Evolutionary conservation across 2,329 filamentous ascomycete species (phyloP).

Genomic region (Sarocladiaceae sp.): DNA sequence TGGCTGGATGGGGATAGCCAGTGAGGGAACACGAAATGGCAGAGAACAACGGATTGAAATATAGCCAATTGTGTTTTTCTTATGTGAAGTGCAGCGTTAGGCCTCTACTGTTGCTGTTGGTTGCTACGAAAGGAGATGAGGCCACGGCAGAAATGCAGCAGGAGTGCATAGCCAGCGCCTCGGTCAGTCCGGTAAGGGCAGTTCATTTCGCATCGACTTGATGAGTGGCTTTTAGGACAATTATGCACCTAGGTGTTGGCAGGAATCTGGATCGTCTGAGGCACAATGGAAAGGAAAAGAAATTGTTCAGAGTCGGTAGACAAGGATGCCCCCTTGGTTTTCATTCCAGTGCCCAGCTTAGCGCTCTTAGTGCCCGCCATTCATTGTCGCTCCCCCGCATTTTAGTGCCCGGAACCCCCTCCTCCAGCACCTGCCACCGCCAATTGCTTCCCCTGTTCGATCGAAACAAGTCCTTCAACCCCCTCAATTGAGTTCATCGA

Average conservation of each 20-base stretch:
- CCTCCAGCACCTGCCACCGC: not conserved
- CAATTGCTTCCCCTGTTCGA: not conserved
- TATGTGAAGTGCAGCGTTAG: not conserved
- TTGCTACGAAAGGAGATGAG: not conserved
- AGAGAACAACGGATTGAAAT: not conserved
- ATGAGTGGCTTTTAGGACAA: too few relatives aligned
- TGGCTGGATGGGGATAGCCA: conserved; percentile 2
- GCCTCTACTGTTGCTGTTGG: not conserved
- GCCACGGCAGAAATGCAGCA: conserved; percentile 4
- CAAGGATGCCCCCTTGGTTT: too few relatives aligned
- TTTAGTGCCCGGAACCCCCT: not conserved
- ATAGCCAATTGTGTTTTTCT: not conserved
- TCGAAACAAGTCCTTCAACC: not conserved
- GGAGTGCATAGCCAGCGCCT: not conserved
- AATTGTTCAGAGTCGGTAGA: too few relatives aligned
- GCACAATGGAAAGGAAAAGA: too few relatives aligned
- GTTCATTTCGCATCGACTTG: too few relatives aligned
- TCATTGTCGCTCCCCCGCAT: not conserved
- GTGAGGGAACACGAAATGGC: not conserved
- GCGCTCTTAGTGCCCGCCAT: not conserved
- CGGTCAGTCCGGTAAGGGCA: not conserved
- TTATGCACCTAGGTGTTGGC: too few relatives aligned
- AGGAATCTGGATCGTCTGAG: too few relatives aligned
- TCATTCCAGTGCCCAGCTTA: not conserved
- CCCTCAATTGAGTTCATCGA: not conserved